Percentiles rank a stretch among this genome's conserved stretches.
Conservation (phyloP, 768 basidiomycete genomes). For the Lactarius vividus region DNA sequence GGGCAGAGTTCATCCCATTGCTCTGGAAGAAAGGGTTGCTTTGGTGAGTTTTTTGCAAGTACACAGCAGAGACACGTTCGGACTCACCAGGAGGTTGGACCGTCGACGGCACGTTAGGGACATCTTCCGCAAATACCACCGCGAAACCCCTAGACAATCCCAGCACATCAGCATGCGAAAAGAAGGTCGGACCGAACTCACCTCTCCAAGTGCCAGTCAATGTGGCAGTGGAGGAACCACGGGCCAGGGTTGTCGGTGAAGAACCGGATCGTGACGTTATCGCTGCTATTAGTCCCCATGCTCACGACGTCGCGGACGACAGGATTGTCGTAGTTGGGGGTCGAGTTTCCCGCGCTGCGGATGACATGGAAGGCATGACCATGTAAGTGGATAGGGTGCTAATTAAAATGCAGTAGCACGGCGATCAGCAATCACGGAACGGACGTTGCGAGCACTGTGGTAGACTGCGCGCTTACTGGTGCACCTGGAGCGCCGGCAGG, state of each 20-base stretch:
- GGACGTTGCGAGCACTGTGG: neutral
- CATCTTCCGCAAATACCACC: conserved; percentile 17
- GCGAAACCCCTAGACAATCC: conserved; percentile 9
- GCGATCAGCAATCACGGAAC: neutral
- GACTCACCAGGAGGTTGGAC: too few relatives aligned
- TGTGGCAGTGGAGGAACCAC: conserved; percentile 34
- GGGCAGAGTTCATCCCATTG: too few relatives aligned
- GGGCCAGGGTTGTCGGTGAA: conserved; percentile 33
- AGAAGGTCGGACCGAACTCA: neutral
- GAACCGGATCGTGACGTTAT: conserved; percentile 31
- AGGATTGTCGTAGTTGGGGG: conserved; percentile 36
- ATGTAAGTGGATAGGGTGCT: conserved; percentile 12
- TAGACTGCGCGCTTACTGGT: neutral
- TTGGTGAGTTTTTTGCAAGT: too few relatives aligned
- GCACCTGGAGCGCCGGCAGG: neutral
- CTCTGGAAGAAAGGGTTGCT: too few relatives aligned
- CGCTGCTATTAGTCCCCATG: conserved; percentile 19
- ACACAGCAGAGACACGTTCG: too few relatives aligned
- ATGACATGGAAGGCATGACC: conserved; percentile 24
- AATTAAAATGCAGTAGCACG: too few relatives aligned
- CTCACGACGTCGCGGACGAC: conserved; percentile 44
- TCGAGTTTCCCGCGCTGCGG: conserved; percentile 15
- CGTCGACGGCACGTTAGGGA: too few relatives aligned
- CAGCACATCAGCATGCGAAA: neutral
- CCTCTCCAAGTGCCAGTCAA: conserved; percentile 31